Base-by-base conservation (phyloP, 1,284 basidiomycete species). In the Schizopora paradoxa region DNA sequence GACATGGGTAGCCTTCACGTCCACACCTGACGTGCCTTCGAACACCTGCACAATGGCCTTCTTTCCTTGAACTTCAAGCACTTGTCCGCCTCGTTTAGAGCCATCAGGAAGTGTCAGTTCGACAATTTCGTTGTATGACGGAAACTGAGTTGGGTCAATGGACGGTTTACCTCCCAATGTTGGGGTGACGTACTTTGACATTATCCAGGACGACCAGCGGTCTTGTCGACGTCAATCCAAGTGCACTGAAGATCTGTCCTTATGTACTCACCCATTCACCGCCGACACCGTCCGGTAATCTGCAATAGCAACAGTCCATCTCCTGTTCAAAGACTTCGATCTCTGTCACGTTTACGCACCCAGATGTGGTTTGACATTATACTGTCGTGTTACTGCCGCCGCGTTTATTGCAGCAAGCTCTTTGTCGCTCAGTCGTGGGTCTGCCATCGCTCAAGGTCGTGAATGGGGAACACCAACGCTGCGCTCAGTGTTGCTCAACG, bases 21-120 rank as follows among this genome's bases (percentile, higher is more conserved):
- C 96, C 47, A 99, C 91, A 41, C 96, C 96, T 4, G 93, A 83
- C 6, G 96, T 99, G 45, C 96, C 96, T 66, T 99, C 96, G 60
- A 99, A 99, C 51, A 99, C 93, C 65, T 99, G 95, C 11, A 99
- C 95, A 61, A 99, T 93, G 38, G 96, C 96, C 67, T 99, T 99
- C 77, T 93, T 95, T 46, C 96, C 96, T 60, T 91, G 89, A 31
- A 99, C 94, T 68, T 99, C 96, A 45, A 99, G 83, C 6, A 99
- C 95, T 69, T 99, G 96, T 32, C 96, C 96, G 18, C 93, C 93
- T 59, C 96, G 87, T 60, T 86, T 87, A 25, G 91, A 79, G 28
- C 96, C 96, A 66, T 99, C 96, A 5, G 96, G 95, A 14, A 99
- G 77, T 4, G 94, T 98, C 54, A 99, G 74, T 59, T 90, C 85